Percentiles rank a stretch among this genome's conserved stretches.
Conservation (phyloP, 2,329 filamentous ascomycete species). For the Lithohypha guttulata region DNA sequence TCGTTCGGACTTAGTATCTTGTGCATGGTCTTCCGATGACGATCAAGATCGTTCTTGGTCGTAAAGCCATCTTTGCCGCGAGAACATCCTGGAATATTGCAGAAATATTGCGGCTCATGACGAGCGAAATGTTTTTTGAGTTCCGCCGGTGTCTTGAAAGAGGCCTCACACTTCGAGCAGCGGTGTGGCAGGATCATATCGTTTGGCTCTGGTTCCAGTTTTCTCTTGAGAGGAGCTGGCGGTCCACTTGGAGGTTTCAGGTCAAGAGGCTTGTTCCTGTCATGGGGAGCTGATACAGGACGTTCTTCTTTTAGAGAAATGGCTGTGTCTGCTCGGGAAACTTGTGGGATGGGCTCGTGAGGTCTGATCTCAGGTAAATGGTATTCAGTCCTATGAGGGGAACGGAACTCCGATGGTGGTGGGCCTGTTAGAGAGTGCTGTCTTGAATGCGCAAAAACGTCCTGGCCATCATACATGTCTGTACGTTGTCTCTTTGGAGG, state of each 20-base stretch:
- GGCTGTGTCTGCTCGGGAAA: not conserved
- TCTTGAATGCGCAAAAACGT: constrained; percentile 6
- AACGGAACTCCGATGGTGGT: constrained; percentile 5
- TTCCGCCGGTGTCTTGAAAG: constrained; percentile 9
- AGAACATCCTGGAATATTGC: constrained; percentile 46
- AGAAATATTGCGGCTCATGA: constrained; percentile 58
- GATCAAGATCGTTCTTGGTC: constrained; percentile 82
- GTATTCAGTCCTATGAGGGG: constrained; percentile 5
- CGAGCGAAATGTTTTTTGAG: constrained; percentile 56
- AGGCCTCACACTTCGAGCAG: constrained; percentile 9
- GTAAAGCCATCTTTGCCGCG: constrained; percentile 56
- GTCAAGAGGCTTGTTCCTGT: constrained; percentile 7
- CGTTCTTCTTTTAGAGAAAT: not conserved
- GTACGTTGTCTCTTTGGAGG: constrained; percentile 7
- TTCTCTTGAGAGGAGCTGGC: constrained; percentile 7
- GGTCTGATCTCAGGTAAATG: constrained; percentile 9
- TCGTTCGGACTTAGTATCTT: constrained; percentile 31
- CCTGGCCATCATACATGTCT: constrained; percentile 9
- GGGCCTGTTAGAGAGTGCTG: not conserved
- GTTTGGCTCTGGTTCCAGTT: constrained; percentile 6
- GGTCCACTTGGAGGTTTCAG: constrained; percentile 6
- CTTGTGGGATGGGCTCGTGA: constrained; percentile 5
- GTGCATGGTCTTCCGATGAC: constrained; percentile 61
- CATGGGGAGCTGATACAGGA: constrained; percentile 3
- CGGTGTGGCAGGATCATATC: constrained; percentile 6